These are phyloP conservation scores for Auriscalpium vulgare DNA, from an alignment of 768 basidiomycete species.

Conservation along the genomic window DNA sequence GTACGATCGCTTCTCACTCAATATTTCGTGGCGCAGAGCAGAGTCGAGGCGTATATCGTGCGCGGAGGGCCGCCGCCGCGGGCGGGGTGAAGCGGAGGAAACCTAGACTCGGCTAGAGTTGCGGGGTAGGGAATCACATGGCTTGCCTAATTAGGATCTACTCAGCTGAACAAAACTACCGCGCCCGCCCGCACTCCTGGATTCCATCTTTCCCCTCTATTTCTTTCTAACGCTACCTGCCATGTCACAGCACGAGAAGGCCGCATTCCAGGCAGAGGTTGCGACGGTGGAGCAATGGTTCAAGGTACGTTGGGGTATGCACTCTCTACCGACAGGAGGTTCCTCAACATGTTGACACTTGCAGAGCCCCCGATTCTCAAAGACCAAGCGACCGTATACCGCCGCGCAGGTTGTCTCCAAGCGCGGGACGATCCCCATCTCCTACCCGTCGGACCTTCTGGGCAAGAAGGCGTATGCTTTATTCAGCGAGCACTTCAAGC, in stretches of 20 bases:
- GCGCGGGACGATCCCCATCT: conserved; percentile 77
- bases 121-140: background rate
- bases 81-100: background rate
- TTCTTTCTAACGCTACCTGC: conserved; percentile 7
- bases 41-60: background rate
- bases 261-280: conserved; percentile 73
- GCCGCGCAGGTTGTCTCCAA: conserved; percentile 92
- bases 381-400: conserved; percentile 86
- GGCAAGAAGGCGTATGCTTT: conserved; percentile 82
- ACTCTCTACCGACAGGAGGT: background rate
- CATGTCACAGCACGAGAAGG: conserved; percentile 54
- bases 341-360: background rate
- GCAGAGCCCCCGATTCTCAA: conserved; percentile 82
- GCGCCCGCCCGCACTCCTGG: conserved; percentile 5
- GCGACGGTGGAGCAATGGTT: conserved; percentile 85
- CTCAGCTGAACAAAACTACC: conserved; percentile 11
- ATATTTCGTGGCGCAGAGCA: background rate
- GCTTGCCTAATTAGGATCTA: background rate
- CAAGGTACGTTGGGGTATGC: conserved; percentile 48
- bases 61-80: background rate
- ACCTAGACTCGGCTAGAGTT: background rate
- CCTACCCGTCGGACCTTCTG: conserved; percentile 78
- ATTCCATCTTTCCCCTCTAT: conserved; percentile 1
- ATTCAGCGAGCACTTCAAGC: conserved; percentile 69
- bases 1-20: background rate